Evolutionary conservation across 2,329 filamentous ascomycete species (phyloP).

Genomic region (Fusarium cyanostomum): DNA sequence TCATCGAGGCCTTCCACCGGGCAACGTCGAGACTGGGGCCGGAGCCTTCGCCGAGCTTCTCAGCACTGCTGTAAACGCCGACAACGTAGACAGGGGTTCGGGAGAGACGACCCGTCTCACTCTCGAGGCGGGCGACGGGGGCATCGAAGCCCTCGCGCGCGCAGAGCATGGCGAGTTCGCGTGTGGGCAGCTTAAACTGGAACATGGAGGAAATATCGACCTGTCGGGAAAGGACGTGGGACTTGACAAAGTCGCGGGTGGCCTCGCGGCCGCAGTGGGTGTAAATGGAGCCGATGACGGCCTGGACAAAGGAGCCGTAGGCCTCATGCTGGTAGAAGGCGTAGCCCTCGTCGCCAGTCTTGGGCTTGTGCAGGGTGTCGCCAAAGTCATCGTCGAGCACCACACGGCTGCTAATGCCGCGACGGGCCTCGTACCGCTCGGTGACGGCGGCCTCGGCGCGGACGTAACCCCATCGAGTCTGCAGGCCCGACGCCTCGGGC

Average conservation of each 20-base stretch:
- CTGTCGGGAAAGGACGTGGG: constrained; percentile 83
- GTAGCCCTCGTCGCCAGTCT: constrained; percentile 43
- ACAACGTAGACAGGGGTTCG: constrained; percentile 92
- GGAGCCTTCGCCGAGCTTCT: constrained; percentile 92
- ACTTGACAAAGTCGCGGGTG: constrained; percentile 83
- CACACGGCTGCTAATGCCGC: constrained; percentile 78
- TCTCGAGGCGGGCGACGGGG: constrained; percentile 86
- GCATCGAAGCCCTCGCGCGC: constrained; percentile 87
- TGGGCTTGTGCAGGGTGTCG: constrained; percentile 56
- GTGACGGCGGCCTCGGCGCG: constrained; percentile 60
- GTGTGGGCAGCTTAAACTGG: constrained; percentile 82
- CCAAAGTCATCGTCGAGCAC: constrained; percentile 89
- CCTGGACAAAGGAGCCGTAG: constrained; percentile 80
- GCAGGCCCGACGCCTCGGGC: constrained; percentile 56
- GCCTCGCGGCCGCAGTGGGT: constrained; percentile 81
- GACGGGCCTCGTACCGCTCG: constrained; percentile 60
- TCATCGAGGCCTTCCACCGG: constrained; percentile 80
- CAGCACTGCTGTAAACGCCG: constrained; percentile 88
- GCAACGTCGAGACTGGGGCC: constrained; percentile 82
- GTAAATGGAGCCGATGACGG: constrained; percentile 85
- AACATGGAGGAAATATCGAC: constrained; percentile 83
- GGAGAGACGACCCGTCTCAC: constrained; percentile 87
- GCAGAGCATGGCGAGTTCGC: constrained; percentile 85
- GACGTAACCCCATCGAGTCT: constrained; percentile 61
- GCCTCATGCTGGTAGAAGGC: constrained; percentile 81